A percentile compares a stretch with the other conserved stretches of the same genome.
These are phyloP conservation scores for Alternaria gansuensis DNA, from an alignment of 2,329 filamentous ascomycete species.

Conservation along the genomic window DNA sequence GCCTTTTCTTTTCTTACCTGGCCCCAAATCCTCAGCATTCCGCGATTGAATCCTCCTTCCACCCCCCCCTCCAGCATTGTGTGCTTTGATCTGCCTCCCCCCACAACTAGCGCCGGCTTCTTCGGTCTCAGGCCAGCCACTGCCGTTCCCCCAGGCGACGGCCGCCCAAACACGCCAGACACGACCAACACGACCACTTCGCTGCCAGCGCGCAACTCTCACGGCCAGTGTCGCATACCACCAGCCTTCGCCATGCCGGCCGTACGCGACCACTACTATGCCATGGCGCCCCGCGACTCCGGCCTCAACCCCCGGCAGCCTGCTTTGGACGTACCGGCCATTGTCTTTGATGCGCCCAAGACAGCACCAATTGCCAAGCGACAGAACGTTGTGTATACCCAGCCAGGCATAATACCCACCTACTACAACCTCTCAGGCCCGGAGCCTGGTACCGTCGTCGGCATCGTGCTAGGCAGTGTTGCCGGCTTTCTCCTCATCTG, in stretches of 20 bases:
- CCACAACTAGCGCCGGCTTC: constrained; percentile 36
- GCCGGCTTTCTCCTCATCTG: constrained; percentile 63
- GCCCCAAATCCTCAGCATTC: constrained; percentile 8
- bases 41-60: constrained; percentile 13
- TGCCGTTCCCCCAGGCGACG: constrained; percentile 31
- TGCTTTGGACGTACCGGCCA: constrained; percentile 24
- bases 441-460: constrained; percentile 65
- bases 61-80: constrained; percentile 12
- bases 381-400: constrained; percentile 29
- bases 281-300: constrained; percentile 35
- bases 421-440: constrained; percentile 67
- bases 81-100: constrained; percentile 18
- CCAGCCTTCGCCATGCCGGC: constrained; percentile 39
- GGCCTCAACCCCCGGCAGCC: constrained; percentile 32
- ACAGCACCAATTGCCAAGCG: constrained; percentile 30
- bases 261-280: constrained; percentile 32
- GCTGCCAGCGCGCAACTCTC: constrained; percentile 18
- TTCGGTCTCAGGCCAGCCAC: constrained; percentile 31
- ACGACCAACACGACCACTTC: constrained; percentile 13
- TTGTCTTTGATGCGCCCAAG: constrained; percentile 27
- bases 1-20: constrained; percentile 13
- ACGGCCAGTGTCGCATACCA: constrained; percentile 24
- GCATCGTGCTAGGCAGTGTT: constrained; percentile 66
- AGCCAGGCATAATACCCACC: constrained; percentile 63
- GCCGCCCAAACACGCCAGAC: constrained; percentile 18